These are phyloP conservation scores for Penicillium canariense DNA, from an alignment of 495 filamentous ascomycete species.

Conservation along the genomic window DNA sequence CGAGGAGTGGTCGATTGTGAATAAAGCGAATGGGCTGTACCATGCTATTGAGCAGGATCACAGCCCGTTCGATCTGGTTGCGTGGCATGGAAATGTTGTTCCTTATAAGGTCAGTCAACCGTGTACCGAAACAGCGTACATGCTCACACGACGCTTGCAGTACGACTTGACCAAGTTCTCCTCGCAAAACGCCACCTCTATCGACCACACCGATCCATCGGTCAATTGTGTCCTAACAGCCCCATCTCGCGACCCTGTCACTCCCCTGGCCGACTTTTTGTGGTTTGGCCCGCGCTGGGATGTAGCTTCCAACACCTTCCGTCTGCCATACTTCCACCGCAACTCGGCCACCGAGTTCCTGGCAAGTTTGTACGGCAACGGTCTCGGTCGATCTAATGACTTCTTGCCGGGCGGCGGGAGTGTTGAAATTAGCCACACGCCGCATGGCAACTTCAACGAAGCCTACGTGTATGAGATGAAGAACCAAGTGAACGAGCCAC, in stretches of 20 bases:
- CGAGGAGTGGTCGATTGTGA: constrained; percentile 34
- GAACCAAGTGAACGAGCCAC: constrained; percentile 39
- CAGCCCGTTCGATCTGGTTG: constrained; percentile 41
- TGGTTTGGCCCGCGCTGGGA: constrained; percentile 47
- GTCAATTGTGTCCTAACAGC: constrained; percentile 42
- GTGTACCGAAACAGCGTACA: not conserved
- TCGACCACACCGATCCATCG: constrained; percentile 44
- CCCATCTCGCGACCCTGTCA: constrained; percentile 36
- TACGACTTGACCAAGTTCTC: constrained; percentile 45
- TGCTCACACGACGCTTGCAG: constrained; percentile 6
- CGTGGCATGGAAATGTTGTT: constrained; percentile 46
- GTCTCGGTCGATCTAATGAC: constrained; percentile 41
- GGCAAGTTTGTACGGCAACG: constrained; percentile 39
- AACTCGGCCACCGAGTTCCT: constrained; percentile 44
- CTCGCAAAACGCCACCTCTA: constrained; percentile 40
- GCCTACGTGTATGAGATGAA: constrained; percentile 43
- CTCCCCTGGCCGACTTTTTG: constrained; percentile 39
- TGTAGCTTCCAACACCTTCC: constrained; percentile 43
- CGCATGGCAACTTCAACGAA: constrained; percentile 42
- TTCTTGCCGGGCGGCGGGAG: constrained; percentile 43
- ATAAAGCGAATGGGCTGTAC: constrained; percentile 37
- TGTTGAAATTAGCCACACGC: constrained; percentile 42
- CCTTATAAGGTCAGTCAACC: constrained; percentile 37
- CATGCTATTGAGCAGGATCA: constrained; percentile 41
- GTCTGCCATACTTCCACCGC: constrained; percentile 44